Evolutionary conservation across 1,139 yeast genomes (phyloP).

Genomic region (Schizosaccharomyces versatilis): DNA sequence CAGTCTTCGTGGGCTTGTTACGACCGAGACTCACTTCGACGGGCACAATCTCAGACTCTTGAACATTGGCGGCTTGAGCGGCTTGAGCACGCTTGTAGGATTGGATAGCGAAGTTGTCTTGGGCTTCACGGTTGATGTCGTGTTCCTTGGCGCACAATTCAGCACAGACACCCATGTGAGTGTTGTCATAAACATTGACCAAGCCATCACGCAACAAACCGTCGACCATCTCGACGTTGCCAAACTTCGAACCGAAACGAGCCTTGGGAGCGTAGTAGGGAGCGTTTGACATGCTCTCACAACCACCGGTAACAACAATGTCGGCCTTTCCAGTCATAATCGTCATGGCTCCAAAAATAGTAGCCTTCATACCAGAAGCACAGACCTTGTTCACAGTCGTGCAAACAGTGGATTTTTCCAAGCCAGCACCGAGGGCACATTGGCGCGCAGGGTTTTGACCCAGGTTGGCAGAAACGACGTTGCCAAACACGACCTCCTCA

Average conservation of each 20-base stretch:
- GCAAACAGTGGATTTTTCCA: constrained; percentile 56
- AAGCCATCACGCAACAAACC: constrained; percentile 84
- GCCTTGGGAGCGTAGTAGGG: constrained; percentile 82
- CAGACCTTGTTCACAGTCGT: constrained; percentile 90
- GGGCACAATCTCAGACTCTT: constrained; percentile 60
- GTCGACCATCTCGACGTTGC: constrained; percentile 56
- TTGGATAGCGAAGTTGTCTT: constrained; percentile 68
- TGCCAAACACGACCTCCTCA: constrained; percentile 83
- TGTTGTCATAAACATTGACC: constrained; percentile 64
- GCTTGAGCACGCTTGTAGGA: constrained; percentile 70
- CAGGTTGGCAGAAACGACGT: constrained; percentile 75
- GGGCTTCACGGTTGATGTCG: constrained; percentile 42
- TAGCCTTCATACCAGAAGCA: constrained; percentile 87
- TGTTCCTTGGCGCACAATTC: constrained; percentile 76
- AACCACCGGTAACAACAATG: constrained; percentile 88
- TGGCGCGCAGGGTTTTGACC: constrained; percentile 98
- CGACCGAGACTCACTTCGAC: constrained; percentile 70
- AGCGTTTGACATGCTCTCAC: constrained; percentile 89
- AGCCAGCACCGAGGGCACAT: constrained; percentile 79
- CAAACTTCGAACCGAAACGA: constrained; percentile 74
- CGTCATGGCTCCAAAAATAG: constrained; percentile 74
- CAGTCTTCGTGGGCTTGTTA: constrained; percentile 69
- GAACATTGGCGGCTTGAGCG: constrained; percentile 64
- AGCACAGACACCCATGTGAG: constrained; percentile 89
- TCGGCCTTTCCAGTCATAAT: constrained; percentile 78